These are phyloP conservation scores for Mycena citricolor DNA, from an alignment of 1,284 basidiomycete species.

Conservation along the genomic window DNA sequence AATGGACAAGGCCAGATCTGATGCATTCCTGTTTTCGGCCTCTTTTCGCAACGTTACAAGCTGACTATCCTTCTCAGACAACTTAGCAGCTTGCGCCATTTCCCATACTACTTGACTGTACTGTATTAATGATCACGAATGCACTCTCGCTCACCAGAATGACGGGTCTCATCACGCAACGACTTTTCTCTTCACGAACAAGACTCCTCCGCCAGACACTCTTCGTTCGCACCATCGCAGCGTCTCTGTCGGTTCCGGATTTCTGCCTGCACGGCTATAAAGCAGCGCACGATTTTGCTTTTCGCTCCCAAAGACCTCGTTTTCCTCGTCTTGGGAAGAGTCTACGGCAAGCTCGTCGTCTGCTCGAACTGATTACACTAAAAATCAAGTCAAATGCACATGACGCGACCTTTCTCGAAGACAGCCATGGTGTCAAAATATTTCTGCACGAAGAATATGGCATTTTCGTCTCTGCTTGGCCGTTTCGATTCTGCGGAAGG, in stretches of 20 bases:
- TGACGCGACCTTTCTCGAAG: constrained; percentile 34
- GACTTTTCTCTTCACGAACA: constrained; percentile 13
- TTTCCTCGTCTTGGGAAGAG: constrained; percentile 21
- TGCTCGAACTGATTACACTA: background rate
- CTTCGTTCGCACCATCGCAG: constrained; percentile 14
- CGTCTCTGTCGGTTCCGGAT: constrained; percentile 7
- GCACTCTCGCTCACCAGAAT: background rate
- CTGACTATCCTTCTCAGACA: background rate
- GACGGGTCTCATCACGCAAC: background rate
- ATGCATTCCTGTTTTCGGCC: constrained; percentile 29
- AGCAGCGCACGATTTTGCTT: constrained; percentile 15
- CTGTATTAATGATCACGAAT: background rate
- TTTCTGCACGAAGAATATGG: constrained; percentile 35
- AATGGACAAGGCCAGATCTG: constrained; percentile 81
- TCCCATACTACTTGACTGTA: constrained; percentile 2
- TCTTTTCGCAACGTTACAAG: constrained; percentile 6
- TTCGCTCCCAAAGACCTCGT: constrained; percentile 5
- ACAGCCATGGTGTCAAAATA: constrained; percentile 47
- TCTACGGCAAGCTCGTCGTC: constrained; percentile 15
- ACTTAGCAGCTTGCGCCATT: background rate
- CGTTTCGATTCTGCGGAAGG: constrained; percentile 24
- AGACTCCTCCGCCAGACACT: constrained; percentile 4
- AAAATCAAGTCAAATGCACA: background rate
- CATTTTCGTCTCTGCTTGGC: constrained; percentile 28
- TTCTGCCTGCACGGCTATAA: background rate